A percentile compares a stretch with the other conserved stretches of the same genome.
phyloP scores from a whole-genome alignment of 2,329 filamentous ascomycete genomes.

The Parastagonospora avenae region DNA sequence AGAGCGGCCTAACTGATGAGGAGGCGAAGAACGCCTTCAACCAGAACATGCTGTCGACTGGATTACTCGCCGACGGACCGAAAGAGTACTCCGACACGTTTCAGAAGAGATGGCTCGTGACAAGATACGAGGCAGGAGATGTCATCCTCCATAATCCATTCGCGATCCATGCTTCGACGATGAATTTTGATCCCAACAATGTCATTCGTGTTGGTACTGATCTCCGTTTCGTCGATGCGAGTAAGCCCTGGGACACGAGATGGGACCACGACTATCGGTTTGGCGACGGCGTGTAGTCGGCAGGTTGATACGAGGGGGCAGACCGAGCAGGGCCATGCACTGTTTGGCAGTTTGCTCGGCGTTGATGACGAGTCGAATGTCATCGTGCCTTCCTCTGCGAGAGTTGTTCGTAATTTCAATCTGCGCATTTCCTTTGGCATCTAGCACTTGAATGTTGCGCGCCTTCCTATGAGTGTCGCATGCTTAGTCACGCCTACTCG shows the following conservation, averaged over 20 bases:
- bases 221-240: constrained; percentile 60
- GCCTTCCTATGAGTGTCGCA: too few species aligned
- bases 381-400: too few species aligned
- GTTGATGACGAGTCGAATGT: too few species aligned
- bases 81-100: constrained; percentile 51
- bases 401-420: too few species aligned
- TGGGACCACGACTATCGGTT: constrained; percentile 42
- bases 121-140: constrained; percentile 60
- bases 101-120: constrained; percentile 57
- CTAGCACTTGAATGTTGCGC: too few species aligned
- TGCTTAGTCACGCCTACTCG: too few species aligned
- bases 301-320: too few species aligned
- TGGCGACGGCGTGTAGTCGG: constrained; percentile 30
- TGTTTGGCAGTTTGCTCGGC: neutral
- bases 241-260: constrained; percentile 56
- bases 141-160: constrained; percentile 49
- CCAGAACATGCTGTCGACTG: constrained; percentile 63
- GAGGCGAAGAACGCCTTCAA: constrained; percentile 56
- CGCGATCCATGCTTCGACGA: constrained; percentile 61
- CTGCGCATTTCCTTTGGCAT: too few species aligned
- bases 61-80: constrained; percentile 59
- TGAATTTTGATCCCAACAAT: constrained; percentile 59
- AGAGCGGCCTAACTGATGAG: constrained; percentile 57
- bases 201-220: constrained; percentile 62
- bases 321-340: too few species aligned